phyloP scores from a whole-genome alignment of 2,329 filamentous ascomycete species.

The Onygenales sp. region DNA sequence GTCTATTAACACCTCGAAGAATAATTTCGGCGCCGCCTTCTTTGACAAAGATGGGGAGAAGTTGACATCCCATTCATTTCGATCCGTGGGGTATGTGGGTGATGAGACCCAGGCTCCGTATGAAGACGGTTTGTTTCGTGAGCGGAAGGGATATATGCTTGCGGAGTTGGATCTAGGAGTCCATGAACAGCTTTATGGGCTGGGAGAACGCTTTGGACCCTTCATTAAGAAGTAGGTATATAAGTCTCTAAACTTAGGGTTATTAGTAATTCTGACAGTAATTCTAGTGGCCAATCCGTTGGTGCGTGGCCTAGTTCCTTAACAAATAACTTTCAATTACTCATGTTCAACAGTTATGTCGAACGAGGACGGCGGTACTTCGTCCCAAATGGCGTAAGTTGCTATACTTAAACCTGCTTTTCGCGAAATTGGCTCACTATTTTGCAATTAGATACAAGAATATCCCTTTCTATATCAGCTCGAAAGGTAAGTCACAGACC shows the following conservation, averaged over 20 bases:
- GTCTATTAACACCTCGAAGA: conserved; percentile 23
- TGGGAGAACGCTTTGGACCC: conserved; percentile 67
- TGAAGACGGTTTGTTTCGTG: conserved; percentile 27
- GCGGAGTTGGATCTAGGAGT: conserved; percentile 32
- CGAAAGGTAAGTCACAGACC: conserved; percentile 38
- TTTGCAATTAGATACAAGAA: conserved; percentile 24
- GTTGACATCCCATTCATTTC: conserved; percentile 29
- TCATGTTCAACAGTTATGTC: conserved; percentile 38
- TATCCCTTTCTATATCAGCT: conserved; percentile 37
- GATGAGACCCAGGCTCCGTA: conserved; percentile 24
- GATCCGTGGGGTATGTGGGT: conserved; percentile 31
- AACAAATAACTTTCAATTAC: not conserved
- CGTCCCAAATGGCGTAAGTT: conserved; percentile 23
- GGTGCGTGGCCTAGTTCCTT: not conserved
- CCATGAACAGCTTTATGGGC: conserved; percentile 60
- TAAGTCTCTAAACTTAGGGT: too few relatives aligned
- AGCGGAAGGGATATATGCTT: conserved; percentile 31
- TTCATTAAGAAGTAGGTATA: conserved; percentile 66
- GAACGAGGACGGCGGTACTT: conserved; percentile 45
- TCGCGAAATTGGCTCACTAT: not conserved
- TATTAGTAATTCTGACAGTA: too few relatives aligned
- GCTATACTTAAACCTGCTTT: not conserved
- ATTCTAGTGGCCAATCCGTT: not conserved
- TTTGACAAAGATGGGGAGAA: conserved; percentile 15
- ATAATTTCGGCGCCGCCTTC: conserved; percentile 25